Evolutionary conservation across 768 basidiomycete genomes (phyloP).

Genomic region (Daedaleopsis nitida): DNA sequence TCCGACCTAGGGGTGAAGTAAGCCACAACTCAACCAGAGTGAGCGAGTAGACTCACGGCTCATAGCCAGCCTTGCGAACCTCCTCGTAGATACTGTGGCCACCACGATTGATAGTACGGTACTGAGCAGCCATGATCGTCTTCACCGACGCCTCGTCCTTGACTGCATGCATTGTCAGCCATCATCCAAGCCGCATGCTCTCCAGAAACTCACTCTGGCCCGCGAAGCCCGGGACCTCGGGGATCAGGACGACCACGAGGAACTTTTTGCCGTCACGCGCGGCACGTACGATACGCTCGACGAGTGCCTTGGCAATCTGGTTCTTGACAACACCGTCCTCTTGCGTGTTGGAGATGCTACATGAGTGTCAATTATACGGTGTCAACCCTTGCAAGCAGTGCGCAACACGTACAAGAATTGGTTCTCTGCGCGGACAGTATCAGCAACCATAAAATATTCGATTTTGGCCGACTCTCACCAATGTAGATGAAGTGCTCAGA

Average conservation of each 20-base stretch:
- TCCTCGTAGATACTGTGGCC: conserved; percentile 85
- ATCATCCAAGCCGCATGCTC: not conserved
- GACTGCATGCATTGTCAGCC: conserved; percentile 46
- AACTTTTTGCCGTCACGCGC: conserved; percentile 72
- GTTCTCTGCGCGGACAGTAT: conserved; percentile 50
- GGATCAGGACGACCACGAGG: conserved; percentile 85
- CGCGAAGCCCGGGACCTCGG: conserved; percentile 90
- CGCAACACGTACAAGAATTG: conserved; percentile 76
- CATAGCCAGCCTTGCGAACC: conserved; percentile 72
- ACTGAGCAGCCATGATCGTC: conserved; percentile 88
- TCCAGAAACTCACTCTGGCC: conserved; percentile 40
- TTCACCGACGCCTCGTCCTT: conserved; percentile 64
- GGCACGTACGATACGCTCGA: conserved; percentile 84
- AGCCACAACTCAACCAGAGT: not conserved
- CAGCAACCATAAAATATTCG: not conserved
- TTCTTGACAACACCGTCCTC: conserved; percentile 69
- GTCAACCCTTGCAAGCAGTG: too few relatives aligned
- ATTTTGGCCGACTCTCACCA: conserved; percentile 47
- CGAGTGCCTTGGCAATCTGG: conserved; percentile 79
- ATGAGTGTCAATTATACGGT: not conserved
- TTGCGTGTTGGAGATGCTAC: conserved; percentile 76
- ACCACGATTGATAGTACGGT: conserved; percentile 88
- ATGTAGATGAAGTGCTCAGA: conserved; percentile 92
- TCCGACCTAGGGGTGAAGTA: conserved; percentile 52
- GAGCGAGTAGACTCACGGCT: conserved; percentile 51